These are phyloP conservation scores for Aspergillus asperescens DNA, from an alignment of 495 filamentous ascomycete genomes.

Conservation along the genomic window DNA sequence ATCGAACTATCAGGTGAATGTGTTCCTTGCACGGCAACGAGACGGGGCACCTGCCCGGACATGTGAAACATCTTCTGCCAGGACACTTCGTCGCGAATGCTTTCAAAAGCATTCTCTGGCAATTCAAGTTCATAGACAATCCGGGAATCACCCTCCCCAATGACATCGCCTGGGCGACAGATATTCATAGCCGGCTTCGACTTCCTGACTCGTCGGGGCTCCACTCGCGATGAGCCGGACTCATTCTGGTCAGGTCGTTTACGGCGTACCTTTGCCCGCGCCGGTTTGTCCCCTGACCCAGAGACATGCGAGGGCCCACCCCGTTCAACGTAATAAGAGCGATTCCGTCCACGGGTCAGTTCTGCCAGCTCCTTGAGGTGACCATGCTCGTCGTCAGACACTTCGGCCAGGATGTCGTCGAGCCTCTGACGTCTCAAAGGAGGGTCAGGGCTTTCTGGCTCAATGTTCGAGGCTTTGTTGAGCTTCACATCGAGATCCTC, in stretches of 20 bases:
- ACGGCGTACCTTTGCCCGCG: constrained; percentile 30
- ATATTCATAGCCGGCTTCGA: constrained; percentile 16
- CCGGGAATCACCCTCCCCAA: constrained; percentile 75
- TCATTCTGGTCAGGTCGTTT: constrained; percentile 28
- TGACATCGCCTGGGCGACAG: constrained; percentile 31
- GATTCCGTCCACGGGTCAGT: constrained; percentile 7
- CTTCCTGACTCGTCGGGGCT: constrained; percentile 11
- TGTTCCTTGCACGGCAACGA: constrained; percentile 86
- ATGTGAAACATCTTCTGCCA: constrained; percentile 94
- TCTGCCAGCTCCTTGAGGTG: constrained; percentile 22
- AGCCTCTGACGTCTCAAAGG: constrained; percentile 2
- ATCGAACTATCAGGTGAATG: constrained; percentile 66
- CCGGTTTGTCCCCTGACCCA: constrained; percentile 17
- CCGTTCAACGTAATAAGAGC: constrained; percentile 17
- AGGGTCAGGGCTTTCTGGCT: background rate
- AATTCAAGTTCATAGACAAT: constrained; percentile 64
- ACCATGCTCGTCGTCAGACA: constrained; percentile 18
- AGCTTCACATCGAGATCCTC: constrained; percentile 30
- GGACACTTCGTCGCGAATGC: constrained; percentile 65
- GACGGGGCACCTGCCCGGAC: constrained; percentile 83
- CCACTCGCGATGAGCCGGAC: constrained; percentile 4
- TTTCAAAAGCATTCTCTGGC: constrained; percentile 59
- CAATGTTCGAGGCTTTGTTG: background rate
- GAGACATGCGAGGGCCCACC: constrained; percentile 6
- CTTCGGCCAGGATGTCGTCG: constrained; percentile 18